Conservation (phyloP, 805 yeast genomes). For the Zygosaccharomyces kombuchaensis region DNA sequence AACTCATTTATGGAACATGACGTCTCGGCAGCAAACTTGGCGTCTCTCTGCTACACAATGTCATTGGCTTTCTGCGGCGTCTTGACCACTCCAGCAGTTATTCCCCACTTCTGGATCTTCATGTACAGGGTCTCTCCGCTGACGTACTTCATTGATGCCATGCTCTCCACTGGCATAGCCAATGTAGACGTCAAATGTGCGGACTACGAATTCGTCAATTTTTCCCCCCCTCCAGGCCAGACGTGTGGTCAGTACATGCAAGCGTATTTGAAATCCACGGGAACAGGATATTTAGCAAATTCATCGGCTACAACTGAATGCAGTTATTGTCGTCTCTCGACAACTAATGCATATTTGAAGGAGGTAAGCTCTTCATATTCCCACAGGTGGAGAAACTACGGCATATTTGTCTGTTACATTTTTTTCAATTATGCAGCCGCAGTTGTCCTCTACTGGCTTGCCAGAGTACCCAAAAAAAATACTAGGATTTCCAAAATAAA, state of each 20-base stretch:
- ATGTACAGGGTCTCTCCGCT: slow-evolving; percentile 72
- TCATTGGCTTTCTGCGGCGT: slow-evolving; percentile 76
- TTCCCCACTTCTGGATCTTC: slow-evolving; percentile 78
- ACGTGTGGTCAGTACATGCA: slow-evolving; percentile 56
- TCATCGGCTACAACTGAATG: slow-evolving; percentile 48
- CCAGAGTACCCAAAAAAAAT: slow-evolving; percentile 66
- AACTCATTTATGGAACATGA: slow-evolving; percentile 56
- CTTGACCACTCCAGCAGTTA: slow-evolving; percentile 48
- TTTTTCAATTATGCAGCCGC: slow-evolving; percentile 43
- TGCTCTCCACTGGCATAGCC: slow-evolving; percentile 54
- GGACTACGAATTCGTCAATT: slow-evolving; percentile 42
- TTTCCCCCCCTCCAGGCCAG: slow-evolving; percentile 50
- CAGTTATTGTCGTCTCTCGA: slow-evolving; percentile 49
- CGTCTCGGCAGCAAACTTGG: slow-evolving; percentile 61
- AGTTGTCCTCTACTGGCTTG: slow-evolving; percentile 52
- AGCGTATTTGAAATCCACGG: slow-evolving; percentile 32
- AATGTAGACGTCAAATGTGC: slow-evolving; percentile 46
- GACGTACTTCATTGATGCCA: slow-evolving; percentile 57
- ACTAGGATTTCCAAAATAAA: slow-evolving; percentile 14
- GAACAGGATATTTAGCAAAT: slow-evolving; percentile 48
- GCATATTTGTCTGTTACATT: slow-evolving; percentile 51
- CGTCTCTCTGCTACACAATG: slow-evolving; percentile 54
- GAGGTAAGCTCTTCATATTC: slow-evolving; percentile 39
- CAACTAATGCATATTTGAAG: slow-evolving; percentile 55
- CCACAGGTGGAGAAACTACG: slow-evolving; percentile 57